Evolutionary conservation across 805 yeast species (phyloP).

Genomic region (Suhomyces prunicola): DNA sequence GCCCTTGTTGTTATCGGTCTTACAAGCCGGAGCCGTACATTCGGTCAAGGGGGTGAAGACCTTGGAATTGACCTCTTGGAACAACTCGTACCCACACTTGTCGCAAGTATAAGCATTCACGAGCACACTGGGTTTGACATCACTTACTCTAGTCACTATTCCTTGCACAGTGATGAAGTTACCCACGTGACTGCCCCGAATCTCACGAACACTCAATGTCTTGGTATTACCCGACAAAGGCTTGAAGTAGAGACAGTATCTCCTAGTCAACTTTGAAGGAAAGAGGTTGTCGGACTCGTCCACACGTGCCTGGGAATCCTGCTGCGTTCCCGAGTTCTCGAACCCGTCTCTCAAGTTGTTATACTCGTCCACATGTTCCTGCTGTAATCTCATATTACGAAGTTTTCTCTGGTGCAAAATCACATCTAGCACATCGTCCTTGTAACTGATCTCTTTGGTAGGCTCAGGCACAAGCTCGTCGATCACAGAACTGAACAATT

Average conservation of each 20-base stretch:
- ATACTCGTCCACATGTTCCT: conserved; percentile 63
- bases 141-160: conserved; percentile 91
- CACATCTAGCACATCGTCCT: conserved; percentile 90
- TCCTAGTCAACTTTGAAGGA: conserved; percentile 82
- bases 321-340: conserved; percentile 17
- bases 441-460: conserved; percentile 71
- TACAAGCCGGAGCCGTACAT: conserved; percentile 81
- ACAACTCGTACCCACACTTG: conserved; percentile 92
- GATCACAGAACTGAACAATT: conserved; percentile 67
- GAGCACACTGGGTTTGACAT: conserved; percentile 87
- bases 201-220: conserved; percentile 84
- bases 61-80: conserved; percentile 87
- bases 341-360: conserved; percentile 39
- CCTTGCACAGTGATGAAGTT: conserved; percentile 88
- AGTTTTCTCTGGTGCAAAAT: conserved; percentile 85
- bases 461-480: conserved; percentile 87
- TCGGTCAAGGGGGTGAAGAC: conserved; percentile 84
- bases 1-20: conserved; percentile 77
- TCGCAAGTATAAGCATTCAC: conserved; percentile 98
- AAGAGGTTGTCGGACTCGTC: conserved; percentile 49
- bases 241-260: conserved; percentile 82
- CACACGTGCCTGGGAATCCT: conserved; percentile 11
- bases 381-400: conserved; percentile 70
- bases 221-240: conserved; percentile 59
- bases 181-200: conserved; percentile 81